These are phyloP conservation scores for Arabidopsis arenosa DNA, from an alignment of 345 rosid genomes.

Conservation along the genomic window DNA sequence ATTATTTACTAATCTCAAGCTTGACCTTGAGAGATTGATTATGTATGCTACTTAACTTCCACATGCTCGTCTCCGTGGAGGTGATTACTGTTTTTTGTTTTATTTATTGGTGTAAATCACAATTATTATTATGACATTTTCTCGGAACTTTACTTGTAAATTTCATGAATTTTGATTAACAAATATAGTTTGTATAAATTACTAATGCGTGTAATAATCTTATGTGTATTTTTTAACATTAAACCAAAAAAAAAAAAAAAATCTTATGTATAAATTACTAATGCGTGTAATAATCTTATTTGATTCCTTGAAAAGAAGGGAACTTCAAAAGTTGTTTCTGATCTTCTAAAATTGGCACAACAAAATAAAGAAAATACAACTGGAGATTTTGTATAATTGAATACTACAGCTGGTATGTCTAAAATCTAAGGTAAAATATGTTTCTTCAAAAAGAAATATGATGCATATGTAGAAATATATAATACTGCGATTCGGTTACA, in stretches of 20 bases:
- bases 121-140: background rate
- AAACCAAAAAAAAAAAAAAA: too few relatives aligned
- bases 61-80: background rate
- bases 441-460: too few relatives aligned
- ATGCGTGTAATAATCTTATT: background rate
- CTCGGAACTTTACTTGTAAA: background rate
- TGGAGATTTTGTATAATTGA: background rate
- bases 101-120: background rate
- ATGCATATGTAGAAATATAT: background rate
- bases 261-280: background rate
- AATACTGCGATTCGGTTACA: background rate
- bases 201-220: background rate
- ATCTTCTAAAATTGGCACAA: background rate
- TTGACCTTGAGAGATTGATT: conserved; percentile 28
- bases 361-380: background rate
- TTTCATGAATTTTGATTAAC: background rate
- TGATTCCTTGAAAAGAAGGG: too few relatives aligned
- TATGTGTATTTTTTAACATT: too few relatives aligned
- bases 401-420: background rate
- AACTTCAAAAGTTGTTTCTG: background rate
- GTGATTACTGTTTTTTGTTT: background rate
- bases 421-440: background rate
- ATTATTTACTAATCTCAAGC: conserved; percentile 22
- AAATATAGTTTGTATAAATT: background rate
- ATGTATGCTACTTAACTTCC: conserved; percentile 13